These are phyloP conservation scores for Starmerella gropengiesseri DNA, from an alignment of 805 yeast species.

Conservation along the genomic window DNA sequence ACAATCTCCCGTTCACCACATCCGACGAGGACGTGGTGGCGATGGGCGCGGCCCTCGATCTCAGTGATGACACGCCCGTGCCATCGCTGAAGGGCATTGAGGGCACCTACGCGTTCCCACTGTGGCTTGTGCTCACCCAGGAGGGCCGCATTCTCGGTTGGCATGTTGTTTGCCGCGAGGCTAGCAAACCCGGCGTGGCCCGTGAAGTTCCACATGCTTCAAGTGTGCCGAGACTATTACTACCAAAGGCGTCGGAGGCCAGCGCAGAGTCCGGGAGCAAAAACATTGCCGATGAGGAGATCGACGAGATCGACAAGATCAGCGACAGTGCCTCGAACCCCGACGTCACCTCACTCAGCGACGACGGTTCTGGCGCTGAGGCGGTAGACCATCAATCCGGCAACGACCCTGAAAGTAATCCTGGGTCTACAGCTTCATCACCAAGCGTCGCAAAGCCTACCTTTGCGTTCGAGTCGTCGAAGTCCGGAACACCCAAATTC, in stretches of 20 bases:
- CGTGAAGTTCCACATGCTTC: background rate
- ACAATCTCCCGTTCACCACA: conserved; percentile 19
- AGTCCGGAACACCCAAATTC: no score
- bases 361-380: no score
- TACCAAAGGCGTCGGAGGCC: no score
- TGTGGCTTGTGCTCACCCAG: conserved; percentile 20
- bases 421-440: no score
- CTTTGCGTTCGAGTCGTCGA: no score
- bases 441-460: no score
- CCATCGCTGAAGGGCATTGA: conserved; percentile 15
- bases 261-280: background rate
- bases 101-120: conserved; percentile 12
- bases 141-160: conserved; percentile 22
- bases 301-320: no score
- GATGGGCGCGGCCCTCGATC: conserved; percentile 19
- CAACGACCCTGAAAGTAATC: no score
- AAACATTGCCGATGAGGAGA: conserved; percentile 9
- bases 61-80: background rate
- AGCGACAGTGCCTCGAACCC: no score
- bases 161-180: conserved; percentile 15
- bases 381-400: no score
- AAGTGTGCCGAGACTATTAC: no score
- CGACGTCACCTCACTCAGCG: no score
- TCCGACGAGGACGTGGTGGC: conserved; percentile 19
- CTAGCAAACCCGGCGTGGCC: background rate